Conservation (phyloP, 2,329 filamentous ascomycete species). For the Fusarium zealandicum region DNA sequence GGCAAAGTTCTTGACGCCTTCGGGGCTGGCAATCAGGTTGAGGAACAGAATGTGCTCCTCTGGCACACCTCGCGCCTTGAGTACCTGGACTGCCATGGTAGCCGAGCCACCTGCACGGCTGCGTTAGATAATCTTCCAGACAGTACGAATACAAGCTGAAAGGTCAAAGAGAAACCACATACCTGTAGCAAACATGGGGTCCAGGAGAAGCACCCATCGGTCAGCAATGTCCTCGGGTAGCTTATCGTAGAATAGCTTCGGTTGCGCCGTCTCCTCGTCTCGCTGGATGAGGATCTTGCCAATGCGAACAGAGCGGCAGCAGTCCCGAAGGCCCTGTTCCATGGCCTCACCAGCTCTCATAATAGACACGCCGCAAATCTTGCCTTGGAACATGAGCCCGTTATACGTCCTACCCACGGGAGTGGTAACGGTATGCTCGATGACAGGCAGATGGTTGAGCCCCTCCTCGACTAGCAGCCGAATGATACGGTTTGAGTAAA, state of each 20-base stretch:
- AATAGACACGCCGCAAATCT: slow-evolving; percentile 98
- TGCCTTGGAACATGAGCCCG: slow-evolving; percentile 94
- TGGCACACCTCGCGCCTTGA: slow-evolving; percentile 88
- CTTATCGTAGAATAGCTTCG: slow-evolving; percentile 97
- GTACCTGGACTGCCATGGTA: slow-evolving; percentile 94
- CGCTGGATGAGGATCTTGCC: slow-evolving; percentile 98
- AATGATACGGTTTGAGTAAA: slow-evolving; percentile 98
- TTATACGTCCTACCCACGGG: slow-evolving; percentile 88
- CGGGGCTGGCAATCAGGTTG: slow-evolving; percentile 96
- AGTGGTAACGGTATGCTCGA: slow-evolving; percentile 87
- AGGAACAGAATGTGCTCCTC: slow-evolving; percentile 96
- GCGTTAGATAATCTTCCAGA: slow-evolving; percentile 12
- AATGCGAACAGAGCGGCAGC: slow-evolving; percentile 96
- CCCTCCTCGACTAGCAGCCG: slow-evolving; percentile 96
- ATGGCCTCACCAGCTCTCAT: slow-evolving; percentile 98
- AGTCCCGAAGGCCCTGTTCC: slow-evolving; percentile 96
- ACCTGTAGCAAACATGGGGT: slow-evolving; percentile 99
- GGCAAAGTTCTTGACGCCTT: slow-evolving; percentile 89
- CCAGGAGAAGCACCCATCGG: slow-evolving; percentile 90
- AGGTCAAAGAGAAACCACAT: slow-evolving; percentile 37
- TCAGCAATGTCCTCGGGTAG: slow-evolving; percentile 91
- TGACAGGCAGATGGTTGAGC: slow-evolving; percentile 92
- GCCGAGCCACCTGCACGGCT: slow-evolving; percentile 78
- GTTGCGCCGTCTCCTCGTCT: slow-evolving; percentile 91
- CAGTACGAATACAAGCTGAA: slow-evolving; percentile 3